Evolutionary conservation across 1,139 yeast species (phyloP).

Genomic region (Taphrina deformans): DNA sequence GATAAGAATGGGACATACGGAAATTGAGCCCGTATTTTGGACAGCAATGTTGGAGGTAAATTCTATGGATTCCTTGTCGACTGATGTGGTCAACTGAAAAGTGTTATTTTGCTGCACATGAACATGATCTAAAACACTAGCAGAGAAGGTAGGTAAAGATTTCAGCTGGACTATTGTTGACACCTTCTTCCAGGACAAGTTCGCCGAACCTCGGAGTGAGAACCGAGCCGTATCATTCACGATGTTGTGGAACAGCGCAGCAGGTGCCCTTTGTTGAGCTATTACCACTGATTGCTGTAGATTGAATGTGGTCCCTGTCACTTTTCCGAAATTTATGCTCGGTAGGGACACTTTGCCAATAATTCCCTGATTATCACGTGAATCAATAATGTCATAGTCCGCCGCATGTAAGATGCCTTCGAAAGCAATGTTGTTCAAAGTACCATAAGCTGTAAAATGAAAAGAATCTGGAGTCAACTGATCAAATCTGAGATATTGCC

Average conservation of each 20-base stretch:
- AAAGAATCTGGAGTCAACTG: constrained; percentile 8
- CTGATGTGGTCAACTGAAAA: neutral
- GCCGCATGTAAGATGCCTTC: neutral
- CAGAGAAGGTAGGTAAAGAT: neutral
- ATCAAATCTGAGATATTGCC: neutral
- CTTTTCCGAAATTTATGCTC: neutral
- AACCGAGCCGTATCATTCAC: neutral
- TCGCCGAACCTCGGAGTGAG: neutral
- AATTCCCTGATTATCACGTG: neutral
- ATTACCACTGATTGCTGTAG: neutral
- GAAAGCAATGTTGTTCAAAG: neutral
- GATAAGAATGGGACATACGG: neutral
- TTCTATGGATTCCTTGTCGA: neutral
- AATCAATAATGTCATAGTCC: neutral
- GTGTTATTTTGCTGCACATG: neutral
- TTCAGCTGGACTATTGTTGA: neutral
- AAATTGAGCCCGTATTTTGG: neutral
- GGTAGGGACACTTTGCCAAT: constrained; percentile 1
- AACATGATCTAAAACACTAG: neutral
- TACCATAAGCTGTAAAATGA: constrained; percentile 4
- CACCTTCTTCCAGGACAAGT: neutral
- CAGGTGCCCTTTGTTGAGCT: neutral
- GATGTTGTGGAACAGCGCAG: neutral
- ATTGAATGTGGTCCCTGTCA: neutral
- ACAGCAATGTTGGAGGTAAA: neutral